Conservation (phyloP, 2,329 filamentous ascomycete genomes). For the Calonectria multiphialidica region DNA sequence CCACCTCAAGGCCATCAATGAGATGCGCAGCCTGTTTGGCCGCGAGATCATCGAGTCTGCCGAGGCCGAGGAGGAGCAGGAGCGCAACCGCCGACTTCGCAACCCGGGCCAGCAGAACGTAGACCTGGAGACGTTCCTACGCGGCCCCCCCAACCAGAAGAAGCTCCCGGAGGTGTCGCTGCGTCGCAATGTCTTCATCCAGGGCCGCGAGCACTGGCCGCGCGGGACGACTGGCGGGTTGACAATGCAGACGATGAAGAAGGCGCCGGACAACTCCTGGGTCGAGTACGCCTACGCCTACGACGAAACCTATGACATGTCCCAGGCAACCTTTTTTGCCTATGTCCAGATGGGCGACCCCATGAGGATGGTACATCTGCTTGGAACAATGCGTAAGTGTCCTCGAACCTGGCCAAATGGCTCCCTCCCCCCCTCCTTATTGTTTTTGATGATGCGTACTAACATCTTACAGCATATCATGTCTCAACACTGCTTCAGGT, state of each 20-base stretch:
- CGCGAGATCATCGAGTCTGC: slow-evolving; percentile 69
- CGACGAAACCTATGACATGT: slow-evolving; percentile 77
- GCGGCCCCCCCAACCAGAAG: slow-evolving; percentile 65
- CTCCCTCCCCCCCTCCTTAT: too few relatives aligned
- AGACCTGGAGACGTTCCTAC: slow-evolving; percentile 68
- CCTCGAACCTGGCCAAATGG: not conserved
- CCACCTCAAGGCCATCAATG: slow-evolving; percentile 87
- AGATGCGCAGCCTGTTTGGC: slow-evolving; percentile 80
- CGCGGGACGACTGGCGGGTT: slow-evolving; percentile 82
- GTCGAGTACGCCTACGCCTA: slow-evolving; percentile 83
- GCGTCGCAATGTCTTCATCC: slow-evolving; percentile 85
- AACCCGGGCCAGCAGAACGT: slow-evolving; percentile 60
- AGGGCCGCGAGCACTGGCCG: slow-evolving; percentile 91
- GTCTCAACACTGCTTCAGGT: slow-evolving; percentile 95
- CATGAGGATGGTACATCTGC: slow-evolving; percentile 81
- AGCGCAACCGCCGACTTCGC: slow-evolving; percentile 52
- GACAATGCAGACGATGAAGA: slow-evolving; percentile 75
- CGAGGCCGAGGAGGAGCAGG: slow-evolving; percentile 61
- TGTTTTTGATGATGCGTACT: not conserved
- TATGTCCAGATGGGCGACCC: slow-evolving; percentile 89
- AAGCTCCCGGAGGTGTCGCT: slow-evolving; percentile 79
- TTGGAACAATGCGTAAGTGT: slow-evolving; percentile 65
- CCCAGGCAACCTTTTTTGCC: slow-evolving; percentile 81
- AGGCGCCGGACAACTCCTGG: slow-evolving; percentile 64
- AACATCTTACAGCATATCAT: slow-evolving; percentile 75